phyloP scores from a whole-genome alignment of 2,329 filamentous ascomycete genomes.

The Calonectria pseudoreteaudii region DNA sequence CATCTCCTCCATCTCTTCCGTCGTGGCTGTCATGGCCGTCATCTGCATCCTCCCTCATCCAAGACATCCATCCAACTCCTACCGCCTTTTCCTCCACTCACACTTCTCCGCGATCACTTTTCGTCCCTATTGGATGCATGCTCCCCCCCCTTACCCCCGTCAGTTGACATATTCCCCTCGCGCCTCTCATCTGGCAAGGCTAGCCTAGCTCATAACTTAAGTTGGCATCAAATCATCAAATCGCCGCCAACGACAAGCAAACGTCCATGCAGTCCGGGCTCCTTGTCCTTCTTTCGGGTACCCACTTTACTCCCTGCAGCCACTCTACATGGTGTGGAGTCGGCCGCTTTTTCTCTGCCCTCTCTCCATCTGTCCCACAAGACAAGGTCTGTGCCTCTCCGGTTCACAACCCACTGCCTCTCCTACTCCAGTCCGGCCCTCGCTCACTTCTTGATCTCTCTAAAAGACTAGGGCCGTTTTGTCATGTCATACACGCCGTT shows the following conservation, averaged over 20 bases:
- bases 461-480: conserved; percentile 2
- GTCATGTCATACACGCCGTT: conserved; percentile 28
- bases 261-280: conserved; percentile 33
- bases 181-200: conserved; percentile 5
- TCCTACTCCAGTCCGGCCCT: neutral
- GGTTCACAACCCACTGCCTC: neutral
- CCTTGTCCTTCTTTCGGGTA: conserved; percentile 16
- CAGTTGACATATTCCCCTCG: conserved; percentile 4
- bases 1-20: too few relatives aligned
- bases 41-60: neutral
- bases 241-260: conserved; percentile 22
- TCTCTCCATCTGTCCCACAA: conserved; percentile 16
- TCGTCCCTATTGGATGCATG: neutral
- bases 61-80: neutral
- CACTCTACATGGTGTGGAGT: conserved; percentile 39
- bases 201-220: conserved; percentile 7
- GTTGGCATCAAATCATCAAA: conserved; percentile 6
- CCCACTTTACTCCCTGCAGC: conserved; percentile 38
- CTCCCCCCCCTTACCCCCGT: neutral
- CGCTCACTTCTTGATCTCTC: neutral
- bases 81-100: conserved; percentile 10
- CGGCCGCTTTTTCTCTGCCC: conserved; percentile 11
- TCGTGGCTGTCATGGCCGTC: neutral
- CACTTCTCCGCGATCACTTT: neutral
- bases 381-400: conserved; percentile 19